Percentiles rank a stretch among this genome's conserved stretches.
Conservation (phyloP, 306 rosid genomes). For the Malus asiatica region DNA sequence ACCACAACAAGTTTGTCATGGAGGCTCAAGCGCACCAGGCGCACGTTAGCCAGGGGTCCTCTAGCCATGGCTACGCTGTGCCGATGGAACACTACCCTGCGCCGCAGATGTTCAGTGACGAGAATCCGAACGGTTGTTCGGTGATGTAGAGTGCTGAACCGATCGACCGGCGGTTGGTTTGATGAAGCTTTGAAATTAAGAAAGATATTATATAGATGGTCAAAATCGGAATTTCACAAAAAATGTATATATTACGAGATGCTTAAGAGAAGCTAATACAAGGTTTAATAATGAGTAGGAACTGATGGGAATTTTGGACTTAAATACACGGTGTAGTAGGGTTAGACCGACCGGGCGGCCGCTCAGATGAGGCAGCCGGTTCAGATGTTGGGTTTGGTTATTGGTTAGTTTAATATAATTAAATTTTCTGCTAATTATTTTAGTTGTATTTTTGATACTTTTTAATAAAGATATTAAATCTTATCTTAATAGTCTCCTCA, state of each 20-base stretch:
- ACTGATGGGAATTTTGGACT: neutral
- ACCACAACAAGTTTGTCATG: conserved; percentile 27
- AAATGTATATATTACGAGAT: neutral
- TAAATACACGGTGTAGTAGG: neutral
- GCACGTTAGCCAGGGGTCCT: conserved; percentile 22
- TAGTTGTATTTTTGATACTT: neutral
- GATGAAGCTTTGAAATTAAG: neutral
- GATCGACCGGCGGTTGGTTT: neutral
- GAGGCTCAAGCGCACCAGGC: conserved; percentile 46
- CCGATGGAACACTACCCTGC: conserved; percentile 18
- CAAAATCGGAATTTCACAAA: neutral
- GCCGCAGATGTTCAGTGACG: conserved; percentile 71
- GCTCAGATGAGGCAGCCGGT: conserved; percentile 10
- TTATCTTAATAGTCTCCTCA: neutral
- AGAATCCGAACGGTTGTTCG: conserved; percentile 86
- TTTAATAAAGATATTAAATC: neutral
- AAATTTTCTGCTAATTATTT: neutral
- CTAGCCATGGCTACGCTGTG: conserved; percentile 24
- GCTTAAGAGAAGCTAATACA: neutral
- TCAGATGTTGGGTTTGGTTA: conserved; percentile 6
- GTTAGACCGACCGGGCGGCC: neutral
- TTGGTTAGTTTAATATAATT: neutral
- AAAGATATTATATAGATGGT: neutral
- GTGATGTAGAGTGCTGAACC: conserved; percentile 45
- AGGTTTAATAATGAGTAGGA: neutral